Conservation (phyloP, 345 rosid species). For the Lagerstroemia speciosa region DNA sequence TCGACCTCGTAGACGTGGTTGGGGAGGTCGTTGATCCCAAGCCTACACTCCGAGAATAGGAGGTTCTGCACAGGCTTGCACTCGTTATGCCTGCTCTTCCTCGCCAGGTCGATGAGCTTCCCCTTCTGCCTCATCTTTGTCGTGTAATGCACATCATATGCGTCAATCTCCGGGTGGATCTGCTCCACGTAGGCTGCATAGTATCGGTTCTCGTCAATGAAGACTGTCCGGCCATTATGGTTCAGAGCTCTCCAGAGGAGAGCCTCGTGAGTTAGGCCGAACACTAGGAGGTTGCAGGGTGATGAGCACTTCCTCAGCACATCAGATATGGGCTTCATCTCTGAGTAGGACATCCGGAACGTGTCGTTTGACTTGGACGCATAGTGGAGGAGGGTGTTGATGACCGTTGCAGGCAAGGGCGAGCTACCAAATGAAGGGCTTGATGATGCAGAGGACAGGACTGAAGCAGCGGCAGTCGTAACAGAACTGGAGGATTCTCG, state of each 20-base stretch:
- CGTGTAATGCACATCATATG: slow-evolving; percentile 88
- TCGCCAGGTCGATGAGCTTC: slow-evolving; percentile 45
- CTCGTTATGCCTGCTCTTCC: slow-evolving; percentile 45
- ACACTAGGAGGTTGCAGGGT: slow-evolving; percentile 78
- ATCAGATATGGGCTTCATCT: slow-evolving; percentile 77
- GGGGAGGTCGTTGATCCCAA: slow-evolving; percentile 79
- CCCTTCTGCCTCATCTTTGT: slow-evolving; percentile 50
- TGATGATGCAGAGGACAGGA: slow-evolving; percentile 18
- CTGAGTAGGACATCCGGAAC: slow-evolving; percentile 63
- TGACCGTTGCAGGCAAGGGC: slow-evolving; percentile 45
- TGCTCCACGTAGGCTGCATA: slow-evolving; percentile 82
- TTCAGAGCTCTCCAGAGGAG: slow-evolving; percentile 79
- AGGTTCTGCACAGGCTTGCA: slow-evolving; percentile 85
- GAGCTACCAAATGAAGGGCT: slow-evolving; percentile 18
- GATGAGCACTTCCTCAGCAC: slow-evolving; percentile 70
- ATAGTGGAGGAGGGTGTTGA: slow-evolving; percentile 79
- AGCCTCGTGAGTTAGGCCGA: slow-evolving; percentile 80
- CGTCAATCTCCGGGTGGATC: slow-evolving; percentile 77
- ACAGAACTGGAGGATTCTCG: slow-evolving; percentile 34
- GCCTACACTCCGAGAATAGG: slow-evolving; percentile 75
- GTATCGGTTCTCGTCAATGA: slow-evolving; percentile 75
- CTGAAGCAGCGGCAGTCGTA: slow-evolving; percentile 12
- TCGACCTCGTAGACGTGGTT: slow-evolving; percentile 91
- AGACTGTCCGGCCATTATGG: slow-evolving; percentile 76
- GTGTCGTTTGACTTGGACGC: slow-evolving; percentile 72